A percentile compares a stretch with the other conserved stretches of the same genome.
These are phyloP conservation scores for Lasiodiplodia sp. DNA, from an alignment of 2,329 filamentous ascomycete genomes.

Conservation along the genomic window DNA sequence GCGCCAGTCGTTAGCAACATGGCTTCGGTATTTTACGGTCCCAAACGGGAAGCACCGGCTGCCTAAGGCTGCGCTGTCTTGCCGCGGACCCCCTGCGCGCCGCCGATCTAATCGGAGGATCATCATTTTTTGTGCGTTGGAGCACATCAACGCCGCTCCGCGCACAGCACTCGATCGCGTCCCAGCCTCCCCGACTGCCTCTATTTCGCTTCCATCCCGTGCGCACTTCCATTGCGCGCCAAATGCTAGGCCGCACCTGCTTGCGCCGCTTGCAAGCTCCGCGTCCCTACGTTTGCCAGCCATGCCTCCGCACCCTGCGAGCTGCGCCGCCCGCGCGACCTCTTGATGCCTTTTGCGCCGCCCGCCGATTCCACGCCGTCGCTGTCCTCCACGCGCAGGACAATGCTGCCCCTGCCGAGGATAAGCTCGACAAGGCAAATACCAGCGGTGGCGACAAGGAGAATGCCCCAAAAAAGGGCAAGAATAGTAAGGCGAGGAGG, in stretches of 20 bases:
- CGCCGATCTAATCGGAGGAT: constrained; percentile 20
- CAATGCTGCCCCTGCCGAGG: neutral
- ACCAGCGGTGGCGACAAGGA: neutral
- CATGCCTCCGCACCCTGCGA: constrained; percentile 23
- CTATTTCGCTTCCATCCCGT: constrained; percentile 6
- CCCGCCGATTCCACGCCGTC: constrained; percentile 8
- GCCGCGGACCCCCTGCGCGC: constrained; percentile 3
- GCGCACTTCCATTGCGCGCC: neutral
- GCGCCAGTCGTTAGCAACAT: neutral
- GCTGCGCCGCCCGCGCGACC: neutral
- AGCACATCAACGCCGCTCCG: constrained; percentile 7
- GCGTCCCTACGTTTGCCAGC: constrained; percentile 22
- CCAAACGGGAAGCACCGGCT: neutral
- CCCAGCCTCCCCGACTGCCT: neutral
- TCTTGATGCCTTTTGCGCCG: constrained; percentile 3
- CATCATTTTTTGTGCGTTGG: constrained; percentile 17
- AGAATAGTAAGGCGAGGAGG: neutral
- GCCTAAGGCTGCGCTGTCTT: constrained; percentile 9
- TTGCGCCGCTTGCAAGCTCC: constrained; percentile 11
- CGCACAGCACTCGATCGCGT: constrained; percentile 15
- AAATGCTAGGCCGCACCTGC: constrained; percentile 26
- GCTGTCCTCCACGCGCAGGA: neutral
- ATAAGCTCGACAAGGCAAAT: neutral
- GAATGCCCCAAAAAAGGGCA: neutral
- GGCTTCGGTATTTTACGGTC: constrained; percentile 3